phyloP scores from a whole-genome alignment of 306 rosid species.

The Erythrophleum fordii region DNA sequence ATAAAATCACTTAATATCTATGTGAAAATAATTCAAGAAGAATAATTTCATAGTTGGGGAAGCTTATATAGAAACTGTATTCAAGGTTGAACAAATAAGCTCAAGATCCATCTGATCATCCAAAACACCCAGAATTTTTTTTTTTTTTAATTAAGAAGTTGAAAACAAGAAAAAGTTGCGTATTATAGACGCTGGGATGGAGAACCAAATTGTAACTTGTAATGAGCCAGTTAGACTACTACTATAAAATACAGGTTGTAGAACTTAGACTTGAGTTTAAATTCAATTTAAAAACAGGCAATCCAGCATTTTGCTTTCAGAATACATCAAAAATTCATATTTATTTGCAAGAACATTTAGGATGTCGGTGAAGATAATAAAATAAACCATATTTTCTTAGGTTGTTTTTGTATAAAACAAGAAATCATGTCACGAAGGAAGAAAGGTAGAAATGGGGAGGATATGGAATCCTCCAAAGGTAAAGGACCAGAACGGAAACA shows the following conservation, averaged over 20 bases:
- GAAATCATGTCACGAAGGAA: not conserved
- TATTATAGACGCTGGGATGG: not conserved
- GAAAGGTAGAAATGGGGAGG: no score
- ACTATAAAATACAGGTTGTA: not conserved
- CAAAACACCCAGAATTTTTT: not conserved
- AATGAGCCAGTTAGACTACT: not conserved
- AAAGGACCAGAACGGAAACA: not conserved
- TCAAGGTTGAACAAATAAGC: not conserved
- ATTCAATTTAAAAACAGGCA: not conserved
- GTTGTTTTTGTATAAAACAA: not conserved
- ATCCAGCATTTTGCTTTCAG: not conserved
- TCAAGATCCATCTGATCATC: not conserved
- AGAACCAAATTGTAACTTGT: not conserved
- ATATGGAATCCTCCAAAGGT: not conserved
- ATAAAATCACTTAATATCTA: conserved; percentile 7
- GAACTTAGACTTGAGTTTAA: not conserved
- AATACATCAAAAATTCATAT: conserved; percentile 9
- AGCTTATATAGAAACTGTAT: not conserved
- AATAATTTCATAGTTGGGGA: not conserved
- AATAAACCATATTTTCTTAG: not conserved
- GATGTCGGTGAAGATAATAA: not conserved
- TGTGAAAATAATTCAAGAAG: not conserved
- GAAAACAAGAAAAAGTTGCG: not conserved
- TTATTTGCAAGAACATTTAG: not conserved
- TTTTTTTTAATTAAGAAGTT: not conserved